Evolutionary conservation across 2,329 filamentous ascomycete species (phyloP), one percentile per base, ranked within the genome.

Genomic region (Aspergillus proliferans): DNA sequence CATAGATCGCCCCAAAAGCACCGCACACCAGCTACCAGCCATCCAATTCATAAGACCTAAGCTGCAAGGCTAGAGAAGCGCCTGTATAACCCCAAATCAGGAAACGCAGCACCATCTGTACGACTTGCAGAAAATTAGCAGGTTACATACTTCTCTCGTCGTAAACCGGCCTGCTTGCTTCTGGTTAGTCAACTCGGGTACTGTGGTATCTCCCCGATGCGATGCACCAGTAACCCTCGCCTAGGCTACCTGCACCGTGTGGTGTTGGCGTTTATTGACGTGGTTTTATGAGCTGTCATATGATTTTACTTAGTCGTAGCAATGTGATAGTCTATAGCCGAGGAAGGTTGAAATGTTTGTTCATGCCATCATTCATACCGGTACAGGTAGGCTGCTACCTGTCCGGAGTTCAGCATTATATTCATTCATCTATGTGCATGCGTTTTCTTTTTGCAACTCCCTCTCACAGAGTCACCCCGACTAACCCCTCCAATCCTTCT

Each of bases 401-500:
- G 9, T 26, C 21, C 22, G n/a, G 21, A 15, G n/a, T 33, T 47
- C 39, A 41, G 26, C 42, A 43, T 34, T 19, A 19, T 33, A 21
- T 21, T 42, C 22, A 30, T 30, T 42, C 14, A 26, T 19, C 24
- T 43, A 43, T 43, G 42, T 24, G 38, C 10, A 18, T 26, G 10
- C 12, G 19, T 43, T 28, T n/a, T 14, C 14, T 38, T 6, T 38
- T 9, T 43, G 15, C 41, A 41, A 19, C 28, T 30, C 36, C n/a
- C n/a, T 7, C 47, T 61, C 51, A 69, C 40, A 68, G 49, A 46
- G 50, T 61, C 34, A 66, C 58, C 12, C 47, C 47, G 50, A 73
- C 48, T 34, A 74, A 56, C 3, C 71, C 71, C 46, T 71, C 65
- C 21, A 75, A 60, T 5, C 64, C 71, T 47, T 74, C 71, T 43